Evolutionary conservation across 345 rosid species (phyloP).

Genomic region (Gossypium arboreum): DNA sequence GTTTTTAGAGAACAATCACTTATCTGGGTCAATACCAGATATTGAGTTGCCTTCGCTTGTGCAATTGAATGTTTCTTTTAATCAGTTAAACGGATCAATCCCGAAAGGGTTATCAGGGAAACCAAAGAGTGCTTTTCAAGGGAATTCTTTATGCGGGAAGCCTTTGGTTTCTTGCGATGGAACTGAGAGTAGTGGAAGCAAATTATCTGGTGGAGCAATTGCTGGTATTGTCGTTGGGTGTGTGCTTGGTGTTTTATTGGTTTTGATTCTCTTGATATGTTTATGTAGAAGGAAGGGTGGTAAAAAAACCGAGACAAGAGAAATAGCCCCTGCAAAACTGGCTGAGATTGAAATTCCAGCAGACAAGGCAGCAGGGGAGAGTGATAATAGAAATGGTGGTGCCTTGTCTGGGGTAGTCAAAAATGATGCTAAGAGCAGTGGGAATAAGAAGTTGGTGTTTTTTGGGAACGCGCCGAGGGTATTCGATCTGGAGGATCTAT

Average conservation of each 20-base stretch:
- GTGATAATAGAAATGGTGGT: constrained; percentile 19
- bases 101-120: constrained; percentile 42
- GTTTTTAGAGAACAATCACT: constrained; percentile 50
- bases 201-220: constrained; percentile 58
- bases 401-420: constrained; percentile 3
- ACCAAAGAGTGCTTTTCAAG: constrained; percentile 44
- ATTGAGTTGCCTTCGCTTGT: constrained; percentile 38
- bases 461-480: constrained; percentile 48
- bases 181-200: constrained; percentile 19
- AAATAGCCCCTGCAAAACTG: constrained; percentile 43
- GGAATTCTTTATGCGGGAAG: constrained; percentile 71
- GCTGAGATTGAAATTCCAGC: constrained; percentile 33
- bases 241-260: constrained; percentile 38
- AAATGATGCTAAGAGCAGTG: constrained; percentile 24
- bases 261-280: constrained; percentile 40
- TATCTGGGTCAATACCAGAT: constrained; percentile 68
- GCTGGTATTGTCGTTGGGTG: constrained; percentile 65
- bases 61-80: constrained; percentile 73
- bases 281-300: constrained; percentile 40
- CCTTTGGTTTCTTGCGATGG: constrained; percentile 53
- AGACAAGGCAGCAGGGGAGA: constrained; percentile 31
- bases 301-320: constrained; percentile 32
- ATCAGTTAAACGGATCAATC: constrained; percentile 59
- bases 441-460: constrained; percentile 52
- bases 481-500: constrained; percentile 74